Conservation (phyloP, 768 basidiomycete species). For the Paxillus involutus region DNA sequence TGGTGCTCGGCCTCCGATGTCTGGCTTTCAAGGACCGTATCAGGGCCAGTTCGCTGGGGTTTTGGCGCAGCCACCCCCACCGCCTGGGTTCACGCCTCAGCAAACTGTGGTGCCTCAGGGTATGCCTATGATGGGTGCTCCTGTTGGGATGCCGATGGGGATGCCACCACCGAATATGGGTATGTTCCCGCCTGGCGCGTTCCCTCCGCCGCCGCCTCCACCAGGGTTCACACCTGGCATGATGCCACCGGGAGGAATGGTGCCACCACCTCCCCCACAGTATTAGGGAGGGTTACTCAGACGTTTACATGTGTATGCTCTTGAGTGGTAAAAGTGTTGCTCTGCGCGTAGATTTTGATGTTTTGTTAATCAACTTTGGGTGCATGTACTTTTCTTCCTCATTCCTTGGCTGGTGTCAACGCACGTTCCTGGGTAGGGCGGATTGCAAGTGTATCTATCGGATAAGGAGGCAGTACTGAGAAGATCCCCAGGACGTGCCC, state of each 20-base stretch:
- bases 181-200: slow-evolving; percentile 47
- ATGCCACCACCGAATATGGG: slow-evolving; percentile 43
- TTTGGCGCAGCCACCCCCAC: slow-evolving; percentile 79
- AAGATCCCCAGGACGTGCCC: not conserved
- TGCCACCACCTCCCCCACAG: slow-evolving; percentile 44
- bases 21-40: slow-evolving; percentile 74
- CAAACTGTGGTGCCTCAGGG: slow-evolving; percentile 57
- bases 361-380: too few species aligned
- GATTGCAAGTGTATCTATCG: not conserved
- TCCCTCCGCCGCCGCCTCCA: slow-evolving; percentile 63
- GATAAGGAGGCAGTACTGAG: not conserved
- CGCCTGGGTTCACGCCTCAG: slow-evolving; percentile 75
- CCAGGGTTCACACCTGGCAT: slow-evolving; percentile 61
- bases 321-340: too few species aligned
- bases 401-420: not conserved
- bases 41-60: slow-evolving; percentile 94
- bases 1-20: slow-evolving; percentile 63
- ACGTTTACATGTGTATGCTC: not conserved
- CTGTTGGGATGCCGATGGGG: slow-evolving; percentile 32
- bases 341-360: too few species aligned
- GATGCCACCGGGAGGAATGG: slow-evolving; percentile 36
- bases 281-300: slow-evolving; percentile 18
- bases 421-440: not conserved
- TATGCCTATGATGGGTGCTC: slow-evolving; percentile 36
- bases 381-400: not conserved